Base-by-base conservation (phyloP, 176 grass and related monocot genomes). In the Rhipidocladum racemiflorum region DNA sequence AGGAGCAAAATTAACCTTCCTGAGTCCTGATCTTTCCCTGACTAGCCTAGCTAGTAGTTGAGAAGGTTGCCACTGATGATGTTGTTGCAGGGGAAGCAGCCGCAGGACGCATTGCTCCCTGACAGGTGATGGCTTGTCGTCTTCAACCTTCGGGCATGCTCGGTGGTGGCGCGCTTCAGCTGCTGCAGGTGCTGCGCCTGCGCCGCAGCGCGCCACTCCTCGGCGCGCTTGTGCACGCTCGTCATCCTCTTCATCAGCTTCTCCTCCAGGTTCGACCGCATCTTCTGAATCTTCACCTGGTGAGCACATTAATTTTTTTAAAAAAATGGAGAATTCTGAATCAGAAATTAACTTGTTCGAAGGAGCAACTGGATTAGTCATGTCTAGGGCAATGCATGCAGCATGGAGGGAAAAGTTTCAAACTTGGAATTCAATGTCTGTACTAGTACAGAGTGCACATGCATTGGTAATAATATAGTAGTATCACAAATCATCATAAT, bases 201-300 rank as follows among this genome's bases (percentile, higher is more conserved):
- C 30, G 91, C 89, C 29, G 89, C 50, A 28, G 77, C 66, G 20
- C 87, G 90, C 97, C 84, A 88, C 81, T 96, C 93, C 78, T 94
- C 97, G 0, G 91, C 89, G 60, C 90, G 94, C 77, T 83, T 76
- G 64, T 93, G 89, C 85, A 99, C 89, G 3, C 83, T 89, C 42
- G 85, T 76, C 93, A 96, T 99, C 76, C 93, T 84, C 77, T 82
- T 89, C 91, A 96, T 92, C 82, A 99, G 68, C 82, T 99, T 99
- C 82, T 99, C 93, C 85, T 99, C 97, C n/a, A 93, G 85, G 84
- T 87, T 91, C 34, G 93, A 99, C n/a, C 85, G 73, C 91, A 99
- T 90, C 75, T 93, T 99, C 68, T 99, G 93, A 85, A 99, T 93
- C 84, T 99, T 99, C 38, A 99, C 97, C 93, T 99, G 81, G 35